phyloP scores from a whole-genome alignment of 768 basidiomycete species.

The Tricholoma hemisulphureum region DNA sequence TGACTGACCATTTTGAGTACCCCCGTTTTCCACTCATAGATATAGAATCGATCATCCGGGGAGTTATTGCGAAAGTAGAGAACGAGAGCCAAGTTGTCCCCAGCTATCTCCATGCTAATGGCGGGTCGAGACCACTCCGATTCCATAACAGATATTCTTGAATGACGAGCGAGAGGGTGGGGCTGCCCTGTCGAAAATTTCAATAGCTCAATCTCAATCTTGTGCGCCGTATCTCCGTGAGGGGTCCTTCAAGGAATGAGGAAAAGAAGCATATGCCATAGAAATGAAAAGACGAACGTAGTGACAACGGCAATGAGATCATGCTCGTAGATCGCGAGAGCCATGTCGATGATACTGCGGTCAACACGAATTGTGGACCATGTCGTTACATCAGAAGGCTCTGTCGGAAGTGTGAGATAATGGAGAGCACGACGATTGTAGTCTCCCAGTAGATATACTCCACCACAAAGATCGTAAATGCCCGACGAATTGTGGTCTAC shows the following conservation, averaged over 20 bases:
- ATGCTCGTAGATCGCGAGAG: conserved; percentile 42
- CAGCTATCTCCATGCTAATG: conserved; percentile 46
- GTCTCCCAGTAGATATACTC: conserved; percentile 41
- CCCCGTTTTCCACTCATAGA: conserved; percentile 46
- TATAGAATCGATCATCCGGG: conserved; percentile 32
- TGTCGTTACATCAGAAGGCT: conserved; percentile 17
- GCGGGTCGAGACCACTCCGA: conserved; percentile 25
- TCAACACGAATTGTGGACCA: conserved; percentile 32
- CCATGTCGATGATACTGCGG: conserved; percentile 40
- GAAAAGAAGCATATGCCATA: not conserved
- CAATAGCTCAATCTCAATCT: conserved; percentile 22
- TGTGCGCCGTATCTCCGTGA: not conserved
- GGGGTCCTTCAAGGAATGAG: not conserved
- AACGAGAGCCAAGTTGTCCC: conserved; percentile 41
- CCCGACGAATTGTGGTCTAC: conserved; percentile 20
- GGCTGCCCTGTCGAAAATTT: conserved; percentile 37
- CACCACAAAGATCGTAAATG: conserved; percentile 44
- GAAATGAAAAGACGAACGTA: conserved; percentile 28
- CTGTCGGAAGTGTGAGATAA: conserved; percentile 33
- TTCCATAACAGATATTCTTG: conserved; percentile 28
- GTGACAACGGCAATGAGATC: conserved; percentile 43
- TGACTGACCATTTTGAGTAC: conserved; percentile 33
- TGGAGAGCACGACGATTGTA: conserved; percentile 24
- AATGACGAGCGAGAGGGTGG: conserved; percentile 34
- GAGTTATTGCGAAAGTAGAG: conserved; percentile 21